phyloP scores from a whole-genome alignment of 768 basidiomycete species.

The Boletales sp. region DNA sequence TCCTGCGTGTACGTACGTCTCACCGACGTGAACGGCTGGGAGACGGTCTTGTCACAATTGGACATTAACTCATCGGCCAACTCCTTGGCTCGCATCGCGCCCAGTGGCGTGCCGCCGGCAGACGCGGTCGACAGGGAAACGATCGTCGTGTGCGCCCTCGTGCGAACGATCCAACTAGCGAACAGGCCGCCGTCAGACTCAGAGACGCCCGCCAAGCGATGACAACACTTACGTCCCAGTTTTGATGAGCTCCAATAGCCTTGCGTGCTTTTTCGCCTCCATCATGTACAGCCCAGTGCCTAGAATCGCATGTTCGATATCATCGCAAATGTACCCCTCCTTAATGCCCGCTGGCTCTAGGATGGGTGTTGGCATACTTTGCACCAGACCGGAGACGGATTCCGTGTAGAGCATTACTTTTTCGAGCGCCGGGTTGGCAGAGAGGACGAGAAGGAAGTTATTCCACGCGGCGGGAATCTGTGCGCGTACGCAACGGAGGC shows the following conservation, averaged over 20 bases:
- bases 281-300: slow-evolving; percentile 55
- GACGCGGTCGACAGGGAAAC: slow-evolving; percentile 13
- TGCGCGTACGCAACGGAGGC: slow-evolving; percentile 48
- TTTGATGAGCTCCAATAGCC: slow-evolving; percentile 51
- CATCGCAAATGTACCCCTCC: background rate
- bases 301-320: slow-evolving; percentile 33
- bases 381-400: slow-evolving; percentile 11
- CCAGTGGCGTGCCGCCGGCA: slow-evolving; percentile 33
- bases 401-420: slow-evolving; percentile 39
- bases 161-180: slow-evolving; percentile 33
- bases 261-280: slow-evolving; percentile 49
- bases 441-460: slow-evolving; percentile 46
- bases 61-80: slow-evolving; percentile 39
- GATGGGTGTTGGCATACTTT: background rate
- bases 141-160: slow-evolving; percentile 32
- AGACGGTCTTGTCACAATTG: background rate
- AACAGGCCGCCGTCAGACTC: background rate
- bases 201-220: background rate
- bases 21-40: background rate
- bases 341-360: slow-evolving; percentile 11
- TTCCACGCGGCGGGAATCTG: slow-evolving; percentile 60
- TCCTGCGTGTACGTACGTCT: background rate
- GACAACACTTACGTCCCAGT: slow-evolving; percentile 45
- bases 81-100: slow-evolving; percentile 69
- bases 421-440: slow-evolving; percentile 46